Conservation (phyloP, 164 flowering plant genomes). For the Chimonanthus praecox region DNA sequence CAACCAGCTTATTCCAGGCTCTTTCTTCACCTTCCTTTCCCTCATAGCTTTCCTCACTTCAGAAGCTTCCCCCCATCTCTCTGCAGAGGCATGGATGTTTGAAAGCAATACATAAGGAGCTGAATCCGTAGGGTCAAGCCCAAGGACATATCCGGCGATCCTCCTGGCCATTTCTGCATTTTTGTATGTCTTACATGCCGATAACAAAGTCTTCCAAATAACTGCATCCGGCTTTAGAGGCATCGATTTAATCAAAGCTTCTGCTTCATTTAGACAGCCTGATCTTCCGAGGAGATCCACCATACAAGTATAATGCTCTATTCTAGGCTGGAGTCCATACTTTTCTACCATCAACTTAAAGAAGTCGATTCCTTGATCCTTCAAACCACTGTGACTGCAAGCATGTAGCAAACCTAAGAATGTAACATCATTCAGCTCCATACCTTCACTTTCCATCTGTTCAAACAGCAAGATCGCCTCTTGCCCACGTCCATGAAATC, state of each 20-base stretch:
- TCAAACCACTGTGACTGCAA: conserved; percentile 71
- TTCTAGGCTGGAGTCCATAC: conserved; percentile 40
- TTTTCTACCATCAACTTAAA: conserved; percentile 47
- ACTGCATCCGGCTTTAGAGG: conserved; percentile 52
- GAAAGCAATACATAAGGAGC: conserved; percentile 65
- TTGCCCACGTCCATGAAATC: conserved; percentile 66
- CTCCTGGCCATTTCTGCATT: conserved; percentile 60
- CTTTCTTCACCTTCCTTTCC: conserved; percentile 56
- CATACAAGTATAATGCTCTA: conserved; percentile 67
- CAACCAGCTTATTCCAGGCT: conserved; percentile 79
- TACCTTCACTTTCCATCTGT: conserved; percentile 39
- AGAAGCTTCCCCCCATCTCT: conserved; percentile 59
- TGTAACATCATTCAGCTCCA: conserved; percentile 59
- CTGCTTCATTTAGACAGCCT: conserved; percentile 66
- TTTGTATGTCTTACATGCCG: conserved; percentile 64
- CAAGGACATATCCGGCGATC: conserved; percentile 41
- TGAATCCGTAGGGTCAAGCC: conserved; percentile 53
- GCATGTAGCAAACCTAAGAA: conserved; percentile 71
- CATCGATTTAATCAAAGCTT: conserved; percentile 53
- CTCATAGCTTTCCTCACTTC: conserved; percentile 55
- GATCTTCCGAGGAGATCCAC: conserved; percentile 76
- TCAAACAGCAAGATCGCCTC: conserved; percentile 49
- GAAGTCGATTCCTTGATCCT: conserved; percentile 43
- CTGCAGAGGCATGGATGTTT: conserved; percentile 52
- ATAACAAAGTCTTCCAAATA: conserved; percentile 77